Base-by-base conservation (phyloP, 805 yeast genomes). In the Danielia reshetovae region DNA sequence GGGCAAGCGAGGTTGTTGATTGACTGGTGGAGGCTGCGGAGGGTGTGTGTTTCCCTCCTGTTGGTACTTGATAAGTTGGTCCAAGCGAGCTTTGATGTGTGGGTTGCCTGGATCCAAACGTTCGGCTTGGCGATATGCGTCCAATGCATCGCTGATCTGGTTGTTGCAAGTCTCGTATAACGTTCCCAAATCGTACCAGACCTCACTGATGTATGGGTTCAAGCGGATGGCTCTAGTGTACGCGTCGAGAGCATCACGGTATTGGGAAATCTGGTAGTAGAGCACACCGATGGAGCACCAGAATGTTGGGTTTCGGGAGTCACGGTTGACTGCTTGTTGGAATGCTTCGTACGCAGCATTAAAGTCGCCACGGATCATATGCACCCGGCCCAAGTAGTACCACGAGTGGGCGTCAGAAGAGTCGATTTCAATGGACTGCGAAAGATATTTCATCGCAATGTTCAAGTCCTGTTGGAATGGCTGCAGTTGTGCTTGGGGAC, bases 121-220 rank as follows among this genome's bases (percentile, higher is more conserved):
- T 23, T 95, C 95, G 4, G 98, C 98, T 45, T 95, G 93, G 52
- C 85, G 85, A 57, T 93, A 93, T 2, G 98, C 98, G 62, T 93
- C 97, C 45, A 93, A 68, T 1, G 98, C 98, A 59, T 93, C 98
- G 40, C 81, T 75, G 40, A 88, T 75, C 64, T 93, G 98, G 64
- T 90, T 89, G 63, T 89, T 93, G 66, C 98, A 93, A 23, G 97
- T 87, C 63, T 93, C 98, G 60, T 93, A 93, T 27, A 93, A 68
- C 5, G 97, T 93, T 39, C 98, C 98, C 55, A 93, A 74, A 62
- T 93, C 98, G 62, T 93, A 93, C 98, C 98, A 93, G 17, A 93
- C 98, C 62, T 93, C 98, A 40, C 93, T 79, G 46, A 93, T 84
- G 67, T 89, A 89, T 11, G 98, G 98, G 51, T 93, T 93, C 52